Base-by-base conservation (phyloP, 495 filamentous ascomycete genomes). In the Aspergillus indologenus region DNA sequence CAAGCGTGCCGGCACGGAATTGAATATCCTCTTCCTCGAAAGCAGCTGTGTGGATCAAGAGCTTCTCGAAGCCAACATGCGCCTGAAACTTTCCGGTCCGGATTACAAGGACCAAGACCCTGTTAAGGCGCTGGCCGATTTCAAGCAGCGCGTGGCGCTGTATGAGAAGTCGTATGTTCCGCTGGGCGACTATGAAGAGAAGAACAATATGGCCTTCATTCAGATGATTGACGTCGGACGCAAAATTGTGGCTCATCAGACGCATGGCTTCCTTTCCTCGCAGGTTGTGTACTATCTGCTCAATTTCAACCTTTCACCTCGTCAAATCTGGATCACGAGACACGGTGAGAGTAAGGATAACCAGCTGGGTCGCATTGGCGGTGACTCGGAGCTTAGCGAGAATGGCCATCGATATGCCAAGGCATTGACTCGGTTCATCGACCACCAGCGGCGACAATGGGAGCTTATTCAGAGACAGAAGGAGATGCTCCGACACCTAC, bases 221-320 rank as follows among this genome's bases (percentile, higher is more conserved):
- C 72, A 92, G 81, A 96, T 98, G 91, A 95, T 96, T 49, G 94
- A 98, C 70, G 94, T 98, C 20, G 94, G 94, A 42, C 86, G 92
- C 43, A 98, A 98, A 72, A 79, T 98, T 26, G 86, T 97, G 23
- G 86, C 92, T 18, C 90, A 93, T 65, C 91, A 93, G 62, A 87
- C 96, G 46, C 85, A 87, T 58, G 94, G 94, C 1, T 98, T 98
- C 72, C 81, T 98, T 22, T 89, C 90, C 46, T 88, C 88, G 23
- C 90, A 95, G 56, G 91, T 93, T 45, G 90, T 91, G 18, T 94
- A 92, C 61, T 98, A 97, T 65, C 80, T 98, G 2, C 85, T 93
- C 7, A 97, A 96, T 57, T 98, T 98, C 79, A 97, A 98, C 61
- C 81, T 98, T 18, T 90, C 94, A 0, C 91, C 94, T 0, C 81